phyloP scores from a whole-genome alignment of 1,284 basidiomycete genomes.

The Cryptococcus wingfieldii region DNA sequence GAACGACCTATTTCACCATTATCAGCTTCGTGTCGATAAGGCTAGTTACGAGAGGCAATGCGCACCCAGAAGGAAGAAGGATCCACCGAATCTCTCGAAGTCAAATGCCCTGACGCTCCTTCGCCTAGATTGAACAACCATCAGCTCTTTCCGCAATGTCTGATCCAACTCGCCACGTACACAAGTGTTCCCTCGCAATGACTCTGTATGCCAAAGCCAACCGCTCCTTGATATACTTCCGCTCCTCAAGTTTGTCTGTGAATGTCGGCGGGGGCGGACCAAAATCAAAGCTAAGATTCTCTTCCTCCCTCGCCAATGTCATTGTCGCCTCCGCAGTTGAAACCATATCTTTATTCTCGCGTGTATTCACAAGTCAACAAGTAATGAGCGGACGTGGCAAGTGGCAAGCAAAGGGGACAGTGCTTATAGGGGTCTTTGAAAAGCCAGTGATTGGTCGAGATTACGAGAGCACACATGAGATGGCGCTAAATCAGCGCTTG shows the following conservation, averaged over 20 bases:
- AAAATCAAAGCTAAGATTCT: slow-evolving; percentile 17
- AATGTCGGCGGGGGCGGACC: slow-evolving; percentile 19
- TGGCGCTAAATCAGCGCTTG: neutral
- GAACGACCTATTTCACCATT: slow-evolving; percentile 16
- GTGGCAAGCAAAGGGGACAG: too few relatives aligned
- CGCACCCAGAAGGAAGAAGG: slow-evolving; percentile 58
- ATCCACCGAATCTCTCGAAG: slow-evolving; percentile 57
- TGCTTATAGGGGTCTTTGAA: too few relatives aligned
- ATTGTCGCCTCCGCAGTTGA: too few relatives aligned
- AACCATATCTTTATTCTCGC: too few relatives aligned
- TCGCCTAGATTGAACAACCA: slow-evolving; percentile 39
- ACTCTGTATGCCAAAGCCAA: slow-evolving; percentile 22
- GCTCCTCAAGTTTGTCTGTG: slow-evolving; percentile 17
- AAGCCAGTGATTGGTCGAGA: neutral
- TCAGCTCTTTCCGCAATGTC: neutral
- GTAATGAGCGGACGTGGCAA: too few relatives aligned
- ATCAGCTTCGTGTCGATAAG: neutral
- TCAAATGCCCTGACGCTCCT: slow-evolving; percentile 61
- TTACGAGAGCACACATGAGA: neutral
- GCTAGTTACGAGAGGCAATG: slow-evolving; percentile 10
- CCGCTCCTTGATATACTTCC: slow-evolving; percentile 21
- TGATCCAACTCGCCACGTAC: slow-evolving; percentile 5
- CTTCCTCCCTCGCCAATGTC: neutral
- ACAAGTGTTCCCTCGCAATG: slow-evolving; percentile 14
- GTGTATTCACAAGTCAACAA: too few relatives aligned